These are phyloP conservation scores for Bonia amplexicaulis DNA, from an alignment of 176 grass and related monocot species.

Conservation along the genomic window DNA sequence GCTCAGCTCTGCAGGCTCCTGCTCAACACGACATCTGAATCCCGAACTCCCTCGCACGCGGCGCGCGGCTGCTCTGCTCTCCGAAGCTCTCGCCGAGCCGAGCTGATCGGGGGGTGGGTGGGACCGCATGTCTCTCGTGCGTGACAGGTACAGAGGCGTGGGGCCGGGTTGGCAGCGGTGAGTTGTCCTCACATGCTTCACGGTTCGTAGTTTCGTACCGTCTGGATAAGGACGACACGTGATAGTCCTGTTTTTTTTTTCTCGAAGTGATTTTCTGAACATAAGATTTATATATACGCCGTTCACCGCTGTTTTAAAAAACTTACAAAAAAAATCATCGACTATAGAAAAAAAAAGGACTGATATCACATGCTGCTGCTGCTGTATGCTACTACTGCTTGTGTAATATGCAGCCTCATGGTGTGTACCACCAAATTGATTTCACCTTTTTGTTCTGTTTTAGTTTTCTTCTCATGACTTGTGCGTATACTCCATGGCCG, in stretches of 20 bases:
- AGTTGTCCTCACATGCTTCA: slow-evolving; percentile 10
- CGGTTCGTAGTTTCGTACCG: background rate
- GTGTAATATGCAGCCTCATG: background rate
- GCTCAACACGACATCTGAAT: no score
- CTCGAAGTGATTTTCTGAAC: no score
- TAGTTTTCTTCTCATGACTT: background rate
- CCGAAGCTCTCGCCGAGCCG: background rate
- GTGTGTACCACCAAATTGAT: background rate
- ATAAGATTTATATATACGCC: no score
- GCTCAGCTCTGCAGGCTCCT: no score
- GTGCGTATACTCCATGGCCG: no score
- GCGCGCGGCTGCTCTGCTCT: no score
- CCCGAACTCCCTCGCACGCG: no score
- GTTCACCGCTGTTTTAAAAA: no score
- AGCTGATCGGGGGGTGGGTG: background rate
- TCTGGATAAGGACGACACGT: background rate
- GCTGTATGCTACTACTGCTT: background rate
- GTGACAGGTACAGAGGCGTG: background rate
- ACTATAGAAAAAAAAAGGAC: no score
- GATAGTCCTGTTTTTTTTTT: background rate
- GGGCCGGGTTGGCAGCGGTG: background rate
- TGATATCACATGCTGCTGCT: background rate
- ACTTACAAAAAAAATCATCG: no score
- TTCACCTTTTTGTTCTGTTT: background rate
- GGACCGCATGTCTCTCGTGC: background rate